Evolutionary conservation across 2,329 filamentous ascomycete genomes (phyloP).

Genomic region (Cryoendolithus antarcticus): DNA sequence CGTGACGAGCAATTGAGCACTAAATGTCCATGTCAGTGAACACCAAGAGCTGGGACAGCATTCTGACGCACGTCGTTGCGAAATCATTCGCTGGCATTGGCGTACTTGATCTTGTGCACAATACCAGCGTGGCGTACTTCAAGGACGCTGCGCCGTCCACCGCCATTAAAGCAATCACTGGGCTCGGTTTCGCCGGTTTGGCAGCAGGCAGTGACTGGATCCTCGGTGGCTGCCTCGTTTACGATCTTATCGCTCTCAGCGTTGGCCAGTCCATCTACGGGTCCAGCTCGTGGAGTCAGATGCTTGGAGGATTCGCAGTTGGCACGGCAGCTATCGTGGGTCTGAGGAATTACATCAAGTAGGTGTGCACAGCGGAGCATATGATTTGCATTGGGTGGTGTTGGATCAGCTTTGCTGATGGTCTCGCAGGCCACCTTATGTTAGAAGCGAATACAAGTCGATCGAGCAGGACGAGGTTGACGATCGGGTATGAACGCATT

Average conservation of each 20-base stretch:
- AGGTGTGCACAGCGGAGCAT: slow-evolving; percentile 18
- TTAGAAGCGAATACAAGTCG: slow-evolving; percentile 14
- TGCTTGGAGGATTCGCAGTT: slow-evolving; percentile 40
- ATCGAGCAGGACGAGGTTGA: slow-evolving; percentile 18
- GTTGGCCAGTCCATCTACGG: slow-evolving; percentile 42
- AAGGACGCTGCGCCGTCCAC: slow-evolving; percentile 34
- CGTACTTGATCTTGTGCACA: slow-evolving; percentile 47
- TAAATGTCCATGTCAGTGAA: slow-evolving; percentile 25
- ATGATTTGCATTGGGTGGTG: slow-evolving; percentile 1
- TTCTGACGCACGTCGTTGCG: slow-evolving; percentile 45
- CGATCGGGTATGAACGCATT: slow-evolving; percentile 9
- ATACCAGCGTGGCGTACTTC: slow-evolving; percentile 45
- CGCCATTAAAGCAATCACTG: slow-evolving; percentile 40
- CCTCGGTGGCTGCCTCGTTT: slow-evolving; percentile 46
- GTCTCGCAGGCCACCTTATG: slow-evolving; percentile 19
- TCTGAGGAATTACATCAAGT: slow-evolving; percentile 41
- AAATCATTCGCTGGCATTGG: slow-evolving; percentile 51
- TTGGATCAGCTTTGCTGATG: slow-evolving; percentile 1
- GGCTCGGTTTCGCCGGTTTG: slow-evolving; percentile 40
- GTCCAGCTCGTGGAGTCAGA: slow-evolving; percentile 36
- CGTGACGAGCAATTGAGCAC: too few species aligned
- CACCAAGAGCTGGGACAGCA: slow-evolving; percentile 35
- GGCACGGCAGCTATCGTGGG: slow-evolving; percentile 42
- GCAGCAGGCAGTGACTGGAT: slow-evolving; percentile 46
- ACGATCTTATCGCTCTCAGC: slow-evolving; percentile 43